A percentile compares a stretch with the other conserved stretches of the same genome.
phyloP scores from a whole-genome alignment of 345 rosid genomes.

The Camelina hispida region DNA sequence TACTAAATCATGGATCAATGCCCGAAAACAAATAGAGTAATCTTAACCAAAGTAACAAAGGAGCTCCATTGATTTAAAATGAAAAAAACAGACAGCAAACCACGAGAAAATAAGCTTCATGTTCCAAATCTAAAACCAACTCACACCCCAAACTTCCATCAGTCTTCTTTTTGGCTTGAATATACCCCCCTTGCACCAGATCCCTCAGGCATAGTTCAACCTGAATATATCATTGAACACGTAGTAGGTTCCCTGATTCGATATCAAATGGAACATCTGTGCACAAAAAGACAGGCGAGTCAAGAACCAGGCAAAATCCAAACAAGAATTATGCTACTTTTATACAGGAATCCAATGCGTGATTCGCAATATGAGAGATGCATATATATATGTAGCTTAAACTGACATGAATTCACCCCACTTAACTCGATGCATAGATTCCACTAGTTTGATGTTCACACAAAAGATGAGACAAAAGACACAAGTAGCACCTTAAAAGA shows the following conservation, averaged over 20 bases:
- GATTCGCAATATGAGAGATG: constrained; percentile 11
- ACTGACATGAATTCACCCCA: background rate
- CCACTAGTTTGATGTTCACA: constrained; percentile 12
- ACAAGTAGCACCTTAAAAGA: background rate
- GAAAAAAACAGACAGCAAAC: constrained; percentile 19
- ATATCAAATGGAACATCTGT: constrained; percentile 98
- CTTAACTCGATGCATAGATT: background rate
- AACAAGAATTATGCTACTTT: background rate
- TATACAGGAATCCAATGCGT: background rate
- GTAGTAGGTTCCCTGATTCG: constrained; percentile 86
- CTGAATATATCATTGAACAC: constrained; percentile 95
- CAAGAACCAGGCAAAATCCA: constrained; percentile 15
- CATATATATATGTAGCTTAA: background rate
- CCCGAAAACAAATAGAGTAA: constrained; percentile 26
- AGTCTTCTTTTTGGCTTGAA: background rate
- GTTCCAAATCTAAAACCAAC: constrained; percentile 33
- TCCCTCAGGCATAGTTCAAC: constrained; percentile 84
- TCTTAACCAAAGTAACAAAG: constrained; percentile 32
- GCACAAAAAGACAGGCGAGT: constrained; percentile 33
- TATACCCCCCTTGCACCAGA: constrained; percentile 8
- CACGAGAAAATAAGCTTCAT: constrained; percentile 26
- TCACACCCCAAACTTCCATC: constrained; percentile 21
- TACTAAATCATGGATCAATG: constrained; percentile 21
- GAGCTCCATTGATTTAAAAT: constrained; percentile 9
- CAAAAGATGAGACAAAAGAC: background rate